Evolutionary conservation across 169 alveolate genomes (phyloP), one percentile per base, ranked within the genome.

Genomic region (Cryptosporidium xiaoi): DNA sequence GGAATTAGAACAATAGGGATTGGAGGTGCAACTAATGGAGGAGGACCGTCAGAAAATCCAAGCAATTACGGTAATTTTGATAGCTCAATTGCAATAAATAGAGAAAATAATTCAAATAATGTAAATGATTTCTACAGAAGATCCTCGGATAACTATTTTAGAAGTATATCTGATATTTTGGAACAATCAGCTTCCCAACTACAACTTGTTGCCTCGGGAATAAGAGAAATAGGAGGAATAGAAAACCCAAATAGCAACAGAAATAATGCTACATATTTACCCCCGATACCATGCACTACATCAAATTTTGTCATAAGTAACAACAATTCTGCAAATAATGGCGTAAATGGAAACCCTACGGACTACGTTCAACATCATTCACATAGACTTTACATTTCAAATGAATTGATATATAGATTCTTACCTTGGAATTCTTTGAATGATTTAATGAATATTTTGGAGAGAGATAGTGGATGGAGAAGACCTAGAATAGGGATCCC

Each of bases 301-400:
- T 31, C 51, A 27, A 40, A 40, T 40, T 40, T 6, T 8, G 13
- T 40, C 10, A 34, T 71, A n/a, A 62, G 87, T 27, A 77, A 60
- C 50, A 40, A 46, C 27, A 60, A 66, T 44, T 69, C 58, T 3
- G 67, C 67, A 15, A 64, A 51, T 18, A 40, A 40, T 40, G 48
- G 48, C 10, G 48, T 40, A 40, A 55, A 40, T 53, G 33, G 15
- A 6, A 33, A 31, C 15, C 15, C 64, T 1, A 40, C 87, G 1
- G 87, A 77, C 64, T 77, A 77, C 13, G 46, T 77, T 77, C 87
- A 77, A 66, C 87, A 77, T 53, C 87, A 77, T 36, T 77, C 87
- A 1, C 69, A 62, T 40, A 55, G 87, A 27, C 64, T 77, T 33
- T 77, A 77, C 33, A 77, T 77, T 29, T 77, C 87, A 10, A 77